These are phyloP conservation scores for Strigomonas galati DNA, from an alignment of 208 protist species.

Conservation along the genomic window DNA sequence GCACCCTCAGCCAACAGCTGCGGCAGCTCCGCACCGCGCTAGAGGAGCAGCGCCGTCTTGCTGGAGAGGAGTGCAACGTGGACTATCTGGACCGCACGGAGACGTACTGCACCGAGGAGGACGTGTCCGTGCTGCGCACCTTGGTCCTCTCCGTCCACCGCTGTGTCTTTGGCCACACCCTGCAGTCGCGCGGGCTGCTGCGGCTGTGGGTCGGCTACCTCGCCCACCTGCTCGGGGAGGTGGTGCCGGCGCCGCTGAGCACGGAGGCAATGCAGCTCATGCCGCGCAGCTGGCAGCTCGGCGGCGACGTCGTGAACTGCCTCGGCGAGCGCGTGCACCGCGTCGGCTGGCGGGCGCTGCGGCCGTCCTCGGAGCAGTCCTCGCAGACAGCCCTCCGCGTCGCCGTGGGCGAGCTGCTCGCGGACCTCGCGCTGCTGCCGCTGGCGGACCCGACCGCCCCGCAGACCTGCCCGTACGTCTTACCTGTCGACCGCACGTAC, in stretches of 20 bases:
- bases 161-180: conserved; percentile 52
- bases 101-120: conserved; percentile 62
- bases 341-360: conserved; percentile 44
- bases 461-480: conserved; percentile 15
- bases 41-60: conserved; percentile 46
- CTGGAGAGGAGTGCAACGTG: conserved; percentile 29
- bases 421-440: conserved; percentile 62
- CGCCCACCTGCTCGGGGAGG: conserved; percentile 51
- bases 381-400: conserved; percentile 63
- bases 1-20: conserved; percentile 40
- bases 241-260: conserved; percentile 50
- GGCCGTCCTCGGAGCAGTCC: conserved; percentile 27
- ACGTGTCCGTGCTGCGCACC: conserved; percentile 39
- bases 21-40: conserved; percentile 38
- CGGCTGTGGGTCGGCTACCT: conserved; percentile 75
- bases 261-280: conserved; percentile 43
- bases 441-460: conserved; percentile 25
- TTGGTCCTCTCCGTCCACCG: conserved; percentile 51
- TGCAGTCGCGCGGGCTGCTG: conserved; percentile 49
- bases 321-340: conserved; percentile 30
- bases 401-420: conserved; percentile 61
- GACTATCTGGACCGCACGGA: conserved; percentile 42
- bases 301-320: conserved; percentile 18
- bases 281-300: conserved; percentile 38
- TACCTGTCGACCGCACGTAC: conserved; percentile 12